Percentiles rank a stretch among this genome's conserved stretches.
Evolutionary conservation across 1,284 basidiomycete genomes (phyloP).

Genomic region (Boletus hoseneyae): DNA sequence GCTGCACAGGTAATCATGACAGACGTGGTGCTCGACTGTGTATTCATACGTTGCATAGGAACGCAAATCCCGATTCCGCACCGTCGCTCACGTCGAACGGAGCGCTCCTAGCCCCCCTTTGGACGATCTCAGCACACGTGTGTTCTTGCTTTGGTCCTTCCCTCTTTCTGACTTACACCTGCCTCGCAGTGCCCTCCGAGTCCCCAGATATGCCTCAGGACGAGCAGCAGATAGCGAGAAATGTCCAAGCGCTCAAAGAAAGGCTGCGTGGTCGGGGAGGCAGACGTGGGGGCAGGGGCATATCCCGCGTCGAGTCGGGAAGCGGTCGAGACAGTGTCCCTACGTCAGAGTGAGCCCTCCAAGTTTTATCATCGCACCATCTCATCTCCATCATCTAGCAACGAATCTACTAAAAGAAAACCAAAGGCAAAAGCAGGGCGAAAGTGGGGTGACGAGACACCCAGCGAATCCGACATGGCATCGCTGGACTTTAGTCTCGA

Average conservation of each 20-base stretch:
- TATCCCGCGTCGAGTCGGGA: constrained; percentile 47
- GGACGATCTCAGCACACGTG: constrained; percentile 58
- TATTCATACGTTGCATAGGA: constrained; percentile 44
- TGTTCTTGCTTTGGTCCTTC: constrained; percentile 4
- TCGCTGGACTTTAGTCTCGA: constrained; percentile 81
- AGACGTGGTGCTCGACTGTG: background rate
- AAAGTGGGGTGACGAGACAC: constrained; percentile 86
- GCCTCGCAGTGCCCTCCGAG: constrained; percentile 53
- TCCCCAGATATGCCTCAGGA: constrained; percentile 60
- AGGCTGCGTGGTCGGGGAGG: constrained; percentile 70
- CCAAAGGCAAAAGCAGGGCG: constrained; percentile 75
- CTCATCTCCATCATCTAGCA: constrained; percentile 38
- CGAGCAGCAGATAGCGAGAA: constrained; percentile 88
- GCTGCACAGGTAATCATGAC: constrained; percentile 54
- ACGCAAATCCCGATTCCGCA: constrained; percentile 59
- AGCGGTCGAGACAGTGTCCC: constrained; percentile 61
- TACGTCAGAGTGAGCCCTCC: constrained; percentile 68
- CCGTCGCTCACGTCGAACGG: constrained; percentile 38
- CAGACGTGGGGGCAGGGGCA: constrained; percentile 51
- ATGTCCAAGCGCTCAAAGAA: constrained; percentile 87
- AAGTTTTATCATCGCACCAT: constrained; percentile 2
- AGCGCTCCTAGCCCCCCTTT: constrained; percentile 49
- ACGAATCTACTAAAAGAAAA: constrained; percentile 61
- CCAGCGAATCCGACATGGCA: constrained; percentile 83
- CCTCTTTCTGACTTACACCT: background rate